These are phyloP conservation scores for Aspergillus vadensis DNA, from an alignment of 2,329 filamentous ascomycete genomes.

Conservation along the genomic window DNA sequence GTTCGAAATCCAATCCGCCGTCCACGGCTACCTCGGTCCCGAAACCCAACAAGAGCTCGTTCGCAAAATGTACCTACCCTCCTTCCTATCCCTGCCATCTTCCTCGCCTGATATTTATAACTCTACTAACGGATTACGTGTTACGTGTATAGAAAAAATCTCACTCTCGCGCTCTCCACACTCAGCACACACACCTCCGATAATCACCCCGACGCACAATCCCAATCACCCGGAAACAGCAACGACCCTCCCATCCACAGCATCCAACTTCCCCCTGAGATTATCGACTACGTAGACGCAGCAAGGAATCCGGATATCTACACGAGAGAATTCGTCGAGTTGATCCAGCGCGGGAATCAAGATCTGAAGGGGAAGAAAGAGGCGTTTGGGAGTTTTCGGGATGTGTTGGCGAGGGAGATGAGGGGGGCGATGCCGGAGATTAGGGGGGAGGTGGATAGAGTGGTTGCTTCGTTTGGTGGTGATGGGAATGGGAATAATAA, in stretches of 20 bases:
- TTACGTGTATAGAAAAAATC: conserved; percentile 44
- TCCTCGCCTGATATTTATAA: neutral
- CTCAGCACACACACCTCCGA: conserved; percentile 47
- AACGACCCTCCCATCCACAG: conserved; percentile 50
- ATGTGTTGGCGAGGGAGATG: conserved; percentile 61
- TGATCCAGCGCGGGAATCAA: conserved; percentile 64
- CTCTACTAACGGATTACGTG: conserved; percentile 2
- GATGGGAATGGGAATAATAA: neutral
- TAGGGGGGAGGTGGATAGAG: conserved; percentile 25
- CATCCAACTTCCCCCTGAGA: conserved; percentile 61
- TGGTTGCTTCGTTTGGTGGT: neutral
- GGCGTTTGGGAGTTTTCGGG: conserved; percentile 60
- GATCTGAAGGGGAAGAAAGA: conserved; percentile 62
- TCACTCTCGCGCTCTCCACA: conserved; percentile 57
- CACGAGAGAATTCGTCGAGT: conserved; percentile 66
- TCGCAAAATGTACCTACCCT: conserved; percentile 53
- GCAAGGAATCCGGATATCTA: conserved; percentile 68
- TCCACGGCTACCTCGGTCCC: conserved; percentile 60
- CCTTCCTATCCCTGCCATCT: conserved; percentile 1
- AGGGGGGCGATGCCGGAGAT: conserved; percentile 57
- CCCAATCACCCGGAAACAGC: conserved; percentile 30
- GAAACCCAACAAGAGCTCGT: conserved; percentile 60
- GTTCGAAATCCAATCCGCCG: conserved; percentile 61
- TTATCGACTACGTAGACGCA: conserved; percentile 64
- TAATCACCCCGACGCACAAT: conserved; percentile 34